These are phyloP conservation scores for Elasticomyces elasticus DNA, from an alignment of 495 filamentous ascomycete species.

Conservation along the genomic window DNA sequence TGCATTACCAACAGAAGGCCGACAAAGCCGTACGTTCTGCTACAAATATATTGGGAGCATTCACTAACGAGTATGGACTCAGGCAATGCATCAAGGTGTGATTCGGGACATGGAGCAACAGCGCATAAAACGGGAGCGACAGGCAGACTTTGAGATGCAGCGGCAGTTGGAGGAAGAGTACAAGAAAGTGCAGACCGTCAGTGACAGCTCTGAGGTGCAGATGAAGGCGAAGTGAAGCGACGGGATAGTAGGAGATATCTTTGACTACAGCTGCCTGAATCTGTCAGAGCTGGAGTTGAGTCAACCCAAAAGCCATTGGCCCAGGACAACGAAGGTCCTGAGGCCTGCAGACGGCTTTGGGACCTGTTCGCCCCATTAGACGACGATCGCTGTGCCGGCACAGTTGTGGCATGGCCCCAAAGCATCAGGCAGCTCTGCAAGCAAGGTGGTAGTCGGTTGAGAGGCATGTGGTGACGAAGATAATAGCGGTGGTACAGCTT, in stretches of 20 bases:
- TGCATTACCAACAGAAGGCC: constrained; percentile 77
- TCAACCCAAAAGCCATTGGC: too few species aligned
- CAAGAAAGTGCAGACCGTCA: constrained; percentile 68
- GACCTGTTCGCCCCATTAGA: too few species aligned
- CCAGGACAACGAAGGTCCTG: too few species aligned
- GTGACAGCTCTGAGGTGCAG: constrained; percentile 23
- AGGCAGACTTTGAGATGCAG: constrained; percentile 91
- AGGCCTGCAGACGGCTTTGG: too few species aligned
- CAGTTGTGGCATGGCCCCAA: too few species aligned
- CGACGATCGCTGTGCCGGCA: too few species aligned
- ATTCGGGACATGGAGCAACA: constrained; percentile 93
- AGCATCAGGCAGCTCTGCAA: too few species aligned
- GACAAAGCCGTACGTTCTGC: constrained; percentile 63
- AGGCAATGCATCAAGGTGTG: constrained; percentile 96
- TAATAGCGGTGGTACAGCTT: too few species aligned
- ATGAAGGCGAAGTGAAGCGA: constrained; percentile 4
- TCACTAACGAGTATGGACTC: constrained; percentile 15
- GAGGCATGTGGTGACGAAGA: too few species aligned
- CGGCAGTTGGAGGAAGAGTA: constrained; percentile 77
- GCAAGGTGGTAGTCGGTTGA: too few species aligned
- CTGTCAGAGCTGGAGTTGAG: too few species aligned
- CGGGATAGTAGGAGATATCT: background rate
- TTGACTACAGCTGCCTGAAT: too few species aligned
- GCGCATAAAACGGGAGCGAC: constrained; percentile 65
- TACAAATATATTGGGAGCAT: background rate